Conservation (phyloP, 352 stramenopile genomes). For the Globisporangium viniferum region DNA sequence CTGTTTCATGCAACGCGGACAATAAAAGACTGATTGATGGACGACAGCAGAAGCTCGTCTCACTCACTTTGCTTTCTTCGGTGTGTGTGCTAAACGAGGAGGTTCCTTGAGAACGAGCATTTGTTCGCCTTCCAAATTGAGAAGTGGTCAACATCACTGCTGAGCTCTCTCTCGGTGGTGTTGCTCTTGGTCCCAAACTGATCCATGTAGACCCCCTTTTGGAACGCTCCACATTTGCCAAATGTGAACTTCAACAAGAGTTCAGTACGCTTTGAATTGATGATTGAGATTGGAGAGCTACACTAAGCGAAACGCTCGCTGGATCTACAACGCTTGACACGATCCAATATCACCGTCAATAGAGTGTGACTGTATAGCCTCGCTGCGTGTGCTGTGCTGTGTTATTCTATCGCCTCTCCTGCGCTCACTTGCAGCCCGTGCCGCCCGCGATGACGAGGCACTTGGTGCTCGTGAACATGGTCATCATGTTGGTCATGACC, state of each 20-base stretch:
- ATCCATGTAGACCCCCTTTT: not conserved
- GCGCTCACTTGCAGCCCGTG: slow-evolving; percentile 15
- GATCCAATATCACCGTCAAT: no score
- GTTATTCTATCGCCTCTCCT: not conserved
- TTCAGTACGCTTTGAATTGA: not conserved
- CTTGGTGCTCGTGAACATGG: slow-evolving; percentile 24
- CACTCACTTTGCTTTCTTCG: no score
- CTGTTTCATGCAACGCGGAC: not conserved
- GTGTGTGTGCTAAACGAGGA: no score
- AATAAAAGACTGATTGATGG: not conserved
- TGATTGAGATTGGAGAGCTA: not conserved
- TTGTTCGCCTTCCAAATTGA: no score
- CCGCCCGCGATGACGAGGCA: slow-evolving; percentile 29
- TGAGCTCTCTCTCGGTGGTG: not conserved
- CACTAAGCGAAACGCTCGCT: no score
- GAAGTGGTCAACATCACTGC: no score
- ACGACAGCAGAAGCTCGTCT: not conserved
- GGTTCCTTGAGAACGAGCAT: no score
- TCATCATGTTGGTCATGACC: slow-evolving; percentile 35
- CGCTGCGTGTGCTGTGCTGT: not conserved
- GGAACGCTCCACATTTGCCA: not conserved
- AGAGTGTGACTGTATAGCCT: no score
- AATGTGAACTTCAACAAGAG: not conserved
- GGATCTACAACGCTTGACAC: no score
- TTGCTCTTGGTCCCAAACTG: not conserved